These are phyloP conservation scores for Colletotrichum musae DNA, from an alignment of 2,329 filamentous ascomycete genomes.

Conservation along the genomic window DNA sequence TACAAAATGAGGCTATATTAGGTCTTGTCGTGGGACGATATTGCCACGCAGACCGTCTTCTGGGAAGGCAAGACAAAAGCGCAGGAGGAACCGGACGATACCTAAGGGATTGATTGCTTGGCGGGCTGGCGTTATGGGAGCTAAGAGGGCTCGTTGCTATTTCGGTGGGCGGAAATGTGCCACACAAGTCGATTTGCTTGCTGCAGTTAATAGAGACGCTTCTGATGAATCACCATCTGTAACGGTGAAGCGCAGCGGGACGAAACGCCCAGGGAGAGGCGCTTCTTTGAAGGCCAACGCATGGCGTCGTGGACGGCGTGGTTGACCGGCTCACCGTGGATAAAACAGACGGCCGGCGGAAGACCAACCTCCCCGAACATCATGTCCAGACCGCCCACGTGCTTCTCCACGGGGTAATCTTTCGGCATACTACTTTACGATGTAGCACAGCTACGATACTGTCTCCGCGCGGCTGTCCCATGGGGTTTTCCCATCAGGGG, in stretches of 20 bases:
- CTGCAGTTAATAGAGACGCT: not conserved
- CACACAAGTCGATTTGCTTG: not conserved
- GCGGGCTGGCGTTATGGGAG: conserved; percentile 6
- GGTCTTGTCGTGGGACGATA: not conserved
- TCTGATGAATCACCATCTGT: not conserved
- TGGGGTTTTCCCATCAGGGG: not conserved
- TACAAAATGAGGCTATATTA: not conserved
- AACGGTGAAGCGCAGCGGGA: not conserved
- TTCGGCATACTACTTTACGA: conserved; percentile 4
- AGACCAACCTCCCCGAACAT: not conserved
- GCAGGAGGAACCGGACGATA: conserved; percentile 10
- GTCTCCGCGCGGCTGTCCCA: not conserved
- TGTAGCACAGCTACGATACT: no score
- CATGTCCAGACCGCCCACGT: conserved; percentile 11
- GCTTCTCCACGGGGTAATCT: conserved; percentile 2
- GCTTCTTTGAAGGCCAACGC: no score
- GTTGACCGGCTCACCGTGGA: conserved; percentile 4
- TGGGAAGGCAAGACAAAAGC: not conserved
- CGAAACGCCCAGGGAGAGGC: no score
- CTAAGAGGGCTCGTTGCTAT: not conserved
- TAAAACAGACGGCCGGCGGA: no score
- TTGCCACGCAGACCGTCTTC: not conserved
- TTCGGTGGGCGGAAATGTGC: not conserved
- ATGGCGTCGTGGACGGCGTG: not conserved
- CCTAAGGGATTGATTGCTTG: conserved; percentile 4